These are phyloP conservation scores for Chimonanthus praecox DNA, from an alignment of 164 flowering plant genomes.

Conservation along the genomic window DNA sequence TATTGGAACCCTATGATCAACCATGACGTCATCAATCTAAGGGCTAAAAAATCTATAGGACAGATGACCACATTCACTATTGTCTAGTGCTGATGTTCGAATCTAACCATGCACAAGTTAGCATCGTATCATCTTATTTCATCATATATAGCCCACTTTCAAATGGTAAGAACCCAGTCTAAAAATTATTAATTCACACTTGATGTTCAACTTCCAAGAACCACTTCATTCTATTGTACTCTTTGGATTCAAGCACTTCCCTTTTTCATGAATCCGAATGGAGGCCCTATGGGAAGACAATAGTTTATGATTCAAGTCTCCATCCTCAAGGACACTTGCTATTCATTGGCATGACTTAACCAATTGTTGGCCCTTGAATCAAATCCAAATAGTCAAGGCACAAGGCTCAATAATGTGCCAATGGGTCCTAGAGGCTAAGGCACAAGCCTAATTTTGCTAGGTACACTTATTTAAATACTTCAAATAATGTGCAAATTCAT, in stretches of 20 bases:
- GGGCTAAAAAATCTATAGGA: neutral
- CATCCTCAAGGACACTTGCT: neutral
- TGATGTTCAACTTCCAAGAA: neutral
- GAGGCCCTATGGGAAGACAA: neutral
- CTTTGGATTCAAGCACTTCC: no score
- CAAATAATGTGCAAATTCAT: no score
- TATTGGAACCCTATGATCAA: neutral
- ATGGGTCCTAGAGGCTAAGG: no score
- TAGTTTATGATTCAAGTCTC: neutral
- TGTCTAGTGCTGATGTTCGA: neutral
- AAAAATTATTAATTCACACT: neutral
- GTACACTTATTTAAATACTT: no score
- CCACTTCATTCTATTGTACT: neutral
- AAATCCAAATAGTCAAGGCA: no score
- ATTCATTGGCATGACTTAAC: no score
- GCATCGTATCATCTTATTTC: neutral
- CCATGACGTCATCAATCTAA: no score
- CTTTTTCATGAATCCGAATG: no score
- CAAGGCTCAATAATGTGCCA: no score
- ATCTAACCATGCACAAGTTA: neutral
- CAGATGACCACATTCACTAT: neutral
- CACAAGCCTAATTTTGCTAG: no score
- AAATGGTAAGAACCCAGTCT: neutral
- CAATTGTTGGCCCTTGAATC: no score
- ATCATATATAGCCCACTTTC: neutral